A percentile compares a stretch with the other conserved stretches of the same genome.
Conservation (phyloP, 2,329 filamentous ascomycete species). For the Emergomyces pasteurianus region DNA sequence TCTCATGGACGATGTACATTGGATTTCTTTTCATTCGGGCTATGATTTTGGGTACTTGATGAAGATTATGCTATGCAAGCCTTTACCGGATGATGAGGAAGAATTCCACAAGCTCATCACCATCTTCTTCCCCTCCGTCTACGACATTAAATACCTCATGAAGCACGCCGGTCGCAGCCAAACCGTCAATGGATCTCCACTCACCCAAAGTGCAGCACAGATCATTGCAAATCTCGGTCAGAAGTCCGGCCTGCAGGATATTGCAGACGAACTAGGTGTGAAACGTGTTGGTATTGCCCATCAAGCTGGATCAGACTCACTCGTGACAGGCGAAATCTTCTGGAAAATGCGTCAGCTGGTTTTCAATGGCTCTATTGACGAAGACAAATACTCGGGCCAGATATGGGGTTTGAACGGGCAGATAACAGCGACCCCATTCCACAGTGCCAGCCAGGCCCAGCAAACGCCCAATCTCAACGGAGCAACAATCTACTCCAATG, state of each 20-base stretch:
- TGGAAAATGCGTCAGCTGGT: slow-evolving; percentile 85
- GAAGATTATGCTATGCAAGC: slow-evolving; percentile 75
- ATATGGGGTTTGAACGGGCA: slow-evolving; percentile 81
- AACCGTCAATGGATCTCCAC: slow-evolving; percentile 50
- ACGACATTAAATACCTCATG: slow-evolving; percentile 96
- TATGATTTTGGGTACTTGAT: slow-evolving; percentile 98
- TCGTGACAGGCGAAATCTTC: slow-evolving; percentile 88
- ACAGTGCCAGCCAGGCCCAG: slow-evolving; percentile 28
- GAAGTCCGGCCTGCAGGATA: slow-evolving; percentile 84
- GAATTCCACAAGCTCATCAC: slow-evolving; percentile 83
- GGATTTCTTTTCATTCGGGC: slow-evolving; percentile 95
- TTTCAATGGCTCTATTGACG: slow-evolving; percentile 68
- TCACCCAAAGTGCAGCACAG: slow-evolving; percentile 54
- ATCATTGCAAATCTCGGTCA: slow-evolving; percentile 76
- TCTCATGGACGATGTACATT: slow-evolving; percentile 75
- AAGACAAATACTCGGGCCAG: slow-evolving; percentile 69
- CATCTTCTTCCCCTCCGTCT: slow-evolving; percentile 84
- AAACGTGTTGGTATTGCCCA: slow-evolving; percentile 80
- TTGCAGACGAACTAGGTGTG: slow-evolving; percentile 84
- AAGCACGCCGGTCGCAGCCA: slow-evolving; percentile 69
- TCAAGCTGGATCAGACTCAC: slow-evolving; percentile 84
- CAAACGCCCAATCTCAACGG: slow-evolving; percentile 46
- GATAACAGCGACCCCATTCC: slow-evolving; percentile 43
- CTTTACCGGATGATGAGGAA: slow-evolving; percentile 76
- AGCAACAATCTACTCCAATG: slow-evolving; percentile 35